phyloP scores from a whole-genome alignment of 208 protist species.

The Crithidia fasciculata region DNA sequence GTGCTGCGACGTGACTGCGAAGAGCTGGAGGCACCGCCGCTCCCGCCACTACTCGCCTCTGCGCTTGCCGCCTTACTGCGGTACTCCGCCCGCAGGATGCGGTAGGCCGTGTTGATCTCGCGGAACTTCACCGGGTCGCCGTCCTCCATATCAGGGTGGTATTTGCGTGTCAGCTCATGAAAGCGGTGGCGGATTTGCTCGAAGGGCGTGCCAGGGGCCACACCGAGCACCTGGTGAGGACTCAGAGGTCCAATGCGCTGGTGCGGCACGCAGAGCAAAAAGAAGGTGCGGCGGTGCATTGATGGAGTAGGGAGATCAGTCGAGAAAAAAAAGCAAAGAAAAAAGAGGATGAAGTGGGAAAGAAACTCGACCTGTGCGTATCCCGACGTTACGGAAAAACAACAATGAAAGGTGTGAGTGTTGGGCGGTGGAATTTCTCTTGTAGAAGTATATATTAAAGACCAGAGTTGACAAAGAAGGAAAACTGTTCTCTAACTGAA shows the following conservation, averaged over 20 bases:
- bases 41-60: background rate
- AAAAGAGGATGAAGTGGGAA: constrained; percentile 15
- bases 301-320: background rate
- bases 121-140: constrained; percentile 74
- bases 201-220: constrained; percentile 50
- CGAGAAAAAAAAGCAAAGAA: background rate
- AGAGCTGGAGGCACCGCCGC: background rate
- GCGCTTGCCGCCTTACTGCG: constrained; percentile 20
- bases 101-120: constrained; percentile 79
- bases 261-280: background rate
- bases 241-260: constrained; percentile 26
- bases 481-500: background rate
- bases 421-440: background rate
- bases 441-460: background rate
- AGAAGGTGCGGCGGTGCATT: constrained; percentile 35
- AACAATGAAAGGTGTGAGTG: background rate
- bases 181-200: constrained; percentile 60
- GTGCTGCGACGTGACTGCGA: constrained; percentile 14
- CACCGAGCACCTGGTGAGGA: constrained; percentile 67
- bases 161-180: constrained; percentile 65
- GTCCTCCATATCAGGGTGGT: constrained; percentile 75
- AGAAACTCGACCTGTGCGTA: background rate
- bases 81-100: constrained; percentile 51
- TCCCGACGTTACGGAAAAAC: background rate
- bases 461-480: background rate